Base-by-base conservation (phyloP, 176 grass and related monocot species). In the Puccinellia tenuiflora region DNA sequence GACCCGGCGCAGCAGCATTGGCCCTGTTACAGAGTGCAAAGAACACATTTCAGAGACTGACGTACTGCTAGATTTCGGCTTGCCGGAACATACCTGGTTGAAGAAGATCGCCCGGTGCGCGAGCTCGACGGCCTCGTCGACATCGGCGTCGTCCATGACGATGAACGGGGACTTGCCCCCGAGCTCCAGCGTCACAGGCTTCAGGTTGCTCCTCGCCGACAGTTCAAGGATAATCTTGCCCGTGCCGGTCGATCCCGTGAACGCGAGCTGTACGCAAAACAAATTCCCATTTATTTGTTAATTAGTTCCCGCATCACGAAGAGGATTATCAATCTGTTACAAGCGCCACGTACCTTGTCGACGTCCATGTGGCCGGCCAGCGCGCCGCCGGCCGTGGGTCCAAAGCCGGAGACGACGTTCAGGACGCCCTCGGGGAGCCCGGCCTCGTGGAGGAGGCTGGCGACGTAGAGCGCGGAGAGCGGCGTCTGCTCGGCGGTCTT, bases 1-100 rank as follows among this genome's bases (percentile, higher is more conserved):
- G 96, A 99, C 14, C 96, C 96, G 10, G 96, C 96, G 76, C 89
- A 96, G 77, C 96, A 99, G 87, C 96, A 99, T 83, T 99, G 96
- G 11, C 96, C 96, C 96, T 95, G 24, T 48, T 34, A 7, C 55
- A 48, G 5, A 28, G 29, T 15, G 7, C 25, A 6, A 20, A 52
- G 7, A 43, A 11, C 6, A 11, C 9, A 42, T 42, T 42, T 42
- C 40, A 42, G 40, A 42, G 40, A 7, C 40, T 42, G 40, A 11
- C 2, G 8, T 42, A 42, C 40, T 42, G 7, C 33, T 34, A 34
- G 33, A 34, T 34, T n/a, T n/a, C 37, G 37, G 37, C 37, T 38
- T 38, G 39, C 39, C 39, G 39, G 10, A 42, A 42, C 39, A 16
- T 25, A 94, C 96, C 96, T 99, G 96, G 85, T 99, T 99, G 79